Percentiles rank a stretch among this genome's conserved stretches.
Conservation (phyloP, 768 basidiomycete genomes). For the Tephrocybe sp. region DNA sequence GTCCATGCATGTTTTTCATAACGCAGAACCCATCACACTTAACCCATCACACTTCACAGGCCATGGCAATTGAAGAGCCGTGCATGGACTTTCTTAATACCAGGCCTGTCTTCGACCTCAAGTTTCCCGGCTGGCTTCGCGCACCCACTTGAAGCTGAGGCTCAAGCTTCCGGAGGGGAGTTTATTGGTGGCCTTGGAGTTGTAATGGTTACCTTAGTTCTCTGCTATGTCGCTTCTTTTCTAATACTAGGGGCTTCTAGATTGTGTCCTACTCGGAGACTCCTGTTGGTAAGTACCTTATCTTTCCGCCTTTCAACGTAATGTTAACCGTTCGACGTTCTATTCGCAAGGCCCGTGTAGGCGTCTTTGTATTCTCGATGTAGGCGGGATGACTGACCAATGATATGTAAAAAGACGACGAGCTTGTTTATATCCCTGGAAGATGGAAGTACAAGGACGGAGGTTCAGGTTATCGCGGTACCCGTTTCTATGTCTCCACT, state of each 20-base stretch:
- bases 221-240: background rate
- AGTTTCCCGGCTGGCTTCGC: slow-evolving; percentile 33
- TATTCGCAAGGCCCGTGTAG: slow-evolving; percentile 24
- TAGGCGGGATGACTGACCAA: background rate
- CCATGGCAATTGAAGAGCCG: slow-evolving; percentile 32
- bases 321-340: background rate
- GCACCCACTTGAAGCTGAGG: slow-evolving; percentile 24
- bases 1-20: background rate
- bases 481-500: slow-evolving; percentile 34
- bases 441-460: slow-evolving; percentile 31
- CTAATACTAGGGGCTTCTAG: slow-evolving; percentile 15
- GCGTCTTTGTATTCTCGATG: background rate
- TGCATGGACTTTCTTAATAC: slow-evolving; percentile 25
- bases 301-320: background rate
- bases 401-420: slow-evolving; percentile 28
- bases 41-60: slow-evolving; percentile 13
- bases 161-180: slow-evolving; percentile 24
- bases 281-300: slow-evolving; percentile 27
- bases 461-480: slow-evolving; percentile 26
- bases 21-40: no score
- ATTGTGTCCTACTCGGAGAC: slow-evolving; percentile 30
- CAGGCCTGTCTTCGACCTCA: slow-evolving; percentile 17
- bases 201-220: slow-evolving; percentile 21
- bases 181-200: slow-evolving; percentile 29
- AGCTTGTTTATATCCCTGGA: slow-evolving; percentile 33